Evolutionary conservation across 495 filamentous ascomycete species (phyloP), one percentile per base, ranked within the genome.

Genomic region (Aspergillus affinis): DNA sequence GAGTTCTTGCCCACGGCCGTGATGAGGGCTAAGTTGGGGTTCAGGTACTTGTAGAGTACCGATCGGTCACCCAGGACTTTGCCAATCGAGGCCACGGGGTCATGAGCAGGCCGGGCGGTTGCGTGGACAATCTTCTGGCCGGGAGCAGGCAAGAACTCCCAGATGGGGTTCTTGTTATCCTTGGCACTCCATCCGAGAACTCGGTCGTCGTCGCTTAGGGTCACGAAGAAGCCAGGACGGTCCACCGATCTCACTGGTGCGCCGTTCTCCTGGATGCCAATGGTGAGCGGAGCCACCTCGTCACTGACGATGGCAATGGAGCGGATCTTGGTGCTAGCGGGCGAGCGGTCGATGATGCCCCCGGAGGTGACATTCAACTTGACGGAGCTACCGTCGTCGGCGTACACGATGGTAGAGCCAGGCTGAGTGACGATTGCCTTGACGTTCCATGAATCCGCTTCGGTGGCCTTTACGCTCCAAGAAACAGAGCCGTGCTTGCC

Each of bases 1-100:
- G 80, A 72, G 21, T 75, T 72, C 36, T 86, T 81, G 55, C 88
- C 76, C 18, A 86, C 77, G 8, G 91, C 83, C 0, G 90, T 90
- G 54, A 97, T 79, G 0, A 96, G 84, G 7, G 92, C 77, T 6
- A 93, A 79, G 72, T 98, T 97, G 1, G 90, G 88, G 74, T 92
- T 94, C 23, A 99, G 77, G 71, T 97, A 97, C 77, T 99, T 99
- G 84, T 98, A 99, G 60, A 96, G 81, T 46, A 99, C 94, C 1
- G 87, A 88, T 19, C 94, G 87, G 66, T 98, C 87, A 53, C 91
- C 92, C 32, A 98, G 84, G 19, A 96, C 94, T 59, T 90, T 89
- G 49, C 95, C 94, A 58, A 99, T 97, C 0, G 94, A 97, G 10
- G 95, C 93, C 48, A 97, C 87, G 4, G 91, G 91, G 61, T 98